These are phyloP conservation scores for Lentinus polychrous DNA, from an alignment of 1,284 basidiomycete species.

Conservation along the genomic window DNA sequence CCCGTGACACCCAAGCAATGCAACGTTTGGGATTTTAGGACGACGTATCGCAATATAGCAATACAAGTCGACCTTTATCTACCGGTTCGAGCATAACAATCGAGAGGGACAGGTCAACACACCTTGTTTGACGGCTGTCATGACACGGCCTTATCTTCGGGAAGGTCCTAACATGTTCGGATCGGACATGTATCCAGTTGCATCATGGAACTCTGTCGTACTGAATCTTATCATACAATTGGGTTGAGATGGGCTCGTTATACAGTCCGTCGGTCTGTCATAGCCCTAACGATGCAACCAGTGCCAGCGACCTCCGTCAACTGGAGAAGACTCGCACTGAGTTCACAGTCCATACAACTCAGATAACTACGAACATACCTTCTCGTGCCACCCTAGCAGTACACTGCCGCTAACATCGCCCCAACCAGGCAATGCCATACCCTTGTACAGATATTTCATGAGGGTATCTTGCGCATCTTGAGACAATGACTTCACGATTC, in stretches of 20 bases:
- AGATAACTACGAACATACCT: conserved; percentile 46
- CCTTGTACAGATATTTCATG: conserved; percentile 99
- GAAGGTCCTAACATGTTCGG: too few species aligned
- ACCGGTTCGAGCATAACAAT: too few species aligned
- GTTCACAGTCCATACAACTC: not conserved
- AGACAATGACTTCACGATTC: conserved; percentile 68
- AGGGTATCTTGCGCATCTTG: conserved; percentile 85
- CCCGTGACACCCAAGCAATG: too few species aligned
- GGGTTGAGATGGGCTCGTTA: conserved; percentile 28
- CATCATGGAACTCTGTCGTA: too few species aligned
- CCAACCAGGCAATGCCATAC: conserved; percentile 80
- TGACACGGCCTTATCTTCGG: too few species aligned
- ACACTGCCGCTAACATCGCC: conserved; percentile 86
- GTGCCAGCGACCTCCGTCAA: conserved; percentile 93
- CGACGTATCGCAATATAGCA: too few species aligned
- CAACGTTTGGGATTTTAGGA: too few species aligned
- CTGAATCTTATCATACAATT: conserved; percentile 9
- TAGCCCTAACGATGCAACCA: conserved; percentile 94
- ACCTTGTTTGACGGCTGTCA: too few species aligned
- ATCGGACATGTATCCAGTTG: too few species aligned
- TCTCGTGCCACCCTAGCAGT: conserved; percentile 92
- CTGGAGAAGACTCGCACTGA: conserved; percentile 35
- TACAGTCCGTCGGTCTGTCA: conserved; percentile 88
- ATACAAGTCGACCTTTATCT: too few species aligned
- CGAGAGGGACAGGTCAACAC: too few species aligned